Base-by-base conservation (phyloP, 805 yeast genomes). In the Ogataea henricii region DNA sequence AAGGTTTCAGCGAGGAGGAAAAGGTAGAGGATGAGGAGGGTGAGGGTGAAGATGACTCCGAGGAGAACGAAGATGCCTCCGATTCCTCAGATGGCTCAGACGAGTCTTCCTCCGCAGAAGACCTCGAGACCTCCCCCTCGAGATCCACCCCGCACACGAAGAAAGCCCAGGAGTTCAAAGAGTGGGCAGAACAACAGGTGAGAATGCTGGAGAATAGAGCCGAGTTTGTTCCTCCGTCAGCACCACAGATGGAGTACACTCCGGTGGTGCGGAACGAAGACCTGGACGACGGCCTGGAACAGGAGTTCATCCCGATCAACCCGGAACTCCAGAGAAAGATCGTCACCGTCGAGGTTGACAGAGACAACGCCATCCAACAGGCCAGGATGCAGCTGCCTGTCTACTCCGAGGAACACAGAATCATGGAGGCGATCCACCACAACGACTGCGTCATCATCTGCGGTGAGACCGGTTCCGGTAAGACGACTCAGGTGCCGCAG, bases 391-490 rank as follows among this genome's bases (percentile, higher is more conserved):
- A 82, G 44, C 71, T 94, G 16, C 99, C 99, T 0, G 97, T 94
- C 0, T 87, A 80, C 53, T 85, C 85, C 6, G 96, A 89, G 65
- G 99, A 94, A 61, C 96, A 89, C 64, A 74, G 82, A 46, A 87
- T 94, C 42, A 89, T 94, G 97, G 99, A 94, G 64, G 96, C 97
- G 1, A 79, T 94, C 43, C 88, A 87, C 63, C 95, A 92, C 60
- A 87, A 92, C 61, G 97, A 91, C 59, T 86, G 92, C 51, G 82
- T 91, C 0, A 85, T 94, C 12, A 76, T 94, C 21, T 92, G 97
- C 71, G 99, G 99, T 74, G 98, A 91, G 59, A 94, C 99, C 1
- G 99, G 99, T 58, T 90, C 97, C 2, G 99, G 99, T 68, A 94
- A 94, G 66, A 94, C 99, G 1, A 94, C 99, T 0, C 99, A 94